Evolutionary conservation across 2,329 filamentous ascomycete species (phyloP).

Genomic region (Lasiodiplodia gonubiensis): DNA sequence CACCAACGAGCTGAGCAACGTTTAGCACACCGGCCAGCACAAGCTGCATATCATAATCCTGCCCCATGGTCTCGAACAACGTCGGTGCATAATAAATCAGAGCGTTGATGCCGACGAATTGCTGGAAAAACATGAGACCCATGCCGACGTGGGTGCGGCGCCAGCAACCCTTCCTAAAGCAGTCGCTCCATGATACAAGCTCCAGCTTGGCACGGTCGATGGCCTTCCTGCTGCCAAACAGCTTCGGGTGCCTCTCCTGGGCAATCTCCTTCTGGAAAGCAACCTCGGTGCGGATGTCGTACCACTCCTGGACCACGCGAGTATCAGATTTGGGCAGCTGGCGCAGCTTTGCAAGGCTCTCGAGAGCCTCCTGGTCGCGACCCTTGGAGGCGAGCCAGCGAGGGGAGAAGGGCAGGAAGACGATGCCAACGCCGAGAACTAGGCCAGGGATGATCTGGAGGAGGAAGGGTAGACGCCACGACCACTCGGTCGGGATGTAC

Average conservation of each 20-base stretch:
- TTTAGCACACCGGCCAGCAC: conserved; percentile 51
- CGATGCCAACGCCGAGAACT: conserved; percentile 49
- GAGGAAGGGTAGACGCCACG: conserved; percentile 56
- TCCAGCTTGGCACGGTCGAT: conserved; percentile 51
- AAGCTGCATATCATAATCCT: conserved; percentile 44
- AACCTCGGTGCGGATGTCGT: conserved; percentile 60
- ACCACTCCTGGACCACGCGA: conserved; percentile 59
- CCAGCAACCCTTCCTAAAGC: conserved; percentile 54
- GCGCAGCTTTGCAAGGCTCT: conserved; percentile 56
- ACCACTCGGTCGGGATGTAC: conserved; percentile 49
- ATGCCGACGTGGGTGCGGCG: conserved; percentile 50
- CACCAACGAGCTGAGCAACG: conserved; percentile 50
- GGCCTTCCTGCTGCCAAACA: conserved; percentile 36
- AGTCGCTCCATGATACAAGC: conserved; percentile 53
- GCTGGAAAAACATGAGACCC: conserved; percentile 53
- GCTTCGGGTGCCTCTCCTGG: conserved; percentile 44
- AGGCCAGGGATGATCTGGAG: conserved; percentile 53
- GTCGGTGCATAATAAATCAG: conserved; percentile 58
- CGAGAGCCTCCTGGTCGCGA: conserved; percentile 56
- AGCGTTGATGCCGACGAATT: conserved; percentile 53
- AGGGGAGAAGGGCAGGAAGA: conserved; percentile 61
- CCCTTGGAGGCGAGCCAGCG: conserved; percentile 58
- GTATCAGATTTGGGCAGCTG: conserved; percentile 55
- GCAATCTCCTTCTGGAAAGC: conserved; percentile 57
- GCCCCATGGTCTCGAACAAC: conserved; percentile 51